Conservation (phyloP, 208 protist species). For the Crithidia mellificae region DNA sequence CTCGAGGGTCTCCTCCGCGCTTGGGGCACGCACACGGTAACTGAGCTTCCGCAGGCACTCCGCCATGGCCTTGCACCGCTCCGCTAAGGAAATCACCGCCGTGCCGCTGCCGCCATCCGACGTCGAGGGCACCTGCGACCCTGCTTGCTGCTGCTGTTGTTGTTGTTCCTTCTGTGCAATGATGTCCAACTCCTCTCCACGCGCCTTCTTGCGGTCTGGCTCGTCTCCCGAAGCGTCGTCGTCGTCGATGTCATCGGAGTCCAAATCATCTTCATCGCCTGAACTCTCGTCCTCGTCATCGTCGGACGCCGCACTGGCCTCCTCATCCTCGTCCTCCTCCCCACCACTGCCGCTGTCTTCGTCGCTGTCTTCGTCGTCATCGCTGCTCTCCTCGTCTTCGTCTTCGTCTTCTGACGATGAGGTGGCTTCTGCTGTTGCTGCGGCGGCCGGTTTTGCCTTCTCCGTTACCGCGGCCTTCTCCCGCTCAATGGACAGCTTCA, state of each 20-base stretch:
- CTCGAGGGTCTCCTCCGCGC: slow-evolving; percentile 52
- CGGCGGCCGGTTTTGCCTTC: too few species aligned
- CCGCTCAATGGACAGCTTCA: slow-evolving; percentile 38
- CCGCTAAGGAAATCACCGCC: slow-evolving; percentile 29
- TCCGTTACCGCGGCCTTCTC: slow-evolving; percentile 13
- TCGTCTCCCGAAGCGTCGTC: slow-evolving; percentile 15
- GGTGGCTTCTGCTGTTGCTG: neutral
- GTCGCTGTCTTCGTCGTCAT: slow-evolving; percentile 16
- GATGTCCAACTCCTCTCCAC: slow-evolving; percentile 35
- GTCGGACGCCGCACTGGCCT: slow-evolving; percentile 30
- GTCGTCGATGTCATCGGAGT: slow-evolving; percentile 37
- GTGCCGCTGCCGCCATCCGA: neutral
- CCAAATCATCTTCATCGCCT: slow-evolving; percentile 34
- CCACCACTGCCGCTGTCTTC: slow-evolving; percentile 32
- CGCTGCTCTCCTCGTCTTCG: slow-evolving; percentile 18
- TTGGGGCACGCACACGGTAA: slow-evolving; percentile 58
- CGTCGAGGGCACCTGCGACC: neutral
- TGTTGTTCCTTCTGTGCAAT: slow-evolving; percentile 2
- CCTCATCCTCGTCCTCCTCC: slow-evolving; percentile 26
- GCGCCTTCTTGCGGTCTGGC: slow-evolving; percentile 49
- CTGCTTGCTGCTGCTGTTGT: neutral
- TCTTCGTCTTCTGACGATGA: slow-evolving; percentile 6
- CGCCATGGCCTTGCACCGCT: slow-evolving; percentile 75
- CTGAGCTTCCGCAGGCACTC: slow-evolving; percentile 66
- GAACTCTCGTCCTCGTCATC: slow-evolving; percentile 18